Base-by-base conservation (phyloP, 768 basidiomycete genomes). In the Imleria badia region DNA sequence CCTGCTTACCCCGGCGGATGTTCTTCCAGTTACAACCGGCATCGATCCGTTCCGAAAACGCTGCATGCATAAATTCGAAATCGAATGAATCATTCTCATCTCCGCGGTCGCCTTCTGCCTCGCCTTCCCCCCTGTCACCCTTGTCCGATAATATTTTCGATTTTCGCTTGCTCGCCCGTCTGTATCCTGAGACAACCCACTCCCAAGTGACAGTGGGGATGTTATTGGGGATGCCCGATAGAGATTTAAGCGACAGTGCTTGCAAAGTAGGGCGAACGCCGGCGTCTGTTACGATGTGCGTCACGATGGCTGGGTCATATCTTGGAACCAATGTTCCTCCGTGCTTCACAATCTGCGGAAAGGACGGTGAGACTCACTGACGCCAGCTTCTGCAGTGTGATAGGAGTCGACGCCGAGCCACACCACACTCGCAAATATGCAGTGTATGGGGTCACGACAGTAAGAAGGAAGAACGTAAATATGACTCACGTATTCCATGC, bases 151-250 rank as follows among this genome's bases (percentile, higher is more conserved):
- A 39, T 53, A 15, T 23, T 19, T 58, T 45, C 42, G 51, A 49
- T 41, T 61, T 22, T 45, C 53, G 43, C 52, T 55, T 62, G 59
- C 59, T 51, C 56, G 48, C 56, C 40, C 58, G 64, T 33, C 66
- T 64, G 9, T 76, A 68, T 11, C 77, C 78, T 5, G 75, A 72
- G 4, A 76, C 55, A 10, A 86, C 73, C 86, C 86, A 89, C 14
- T 62, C 60, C 87, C 86, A 89, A 35, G 64, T 80, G 31, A 89
- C 78, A 12, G 82, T 83, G 11, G 85, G 83, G 12, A 89, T 84
- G 40, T 80, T 72, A n/a, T 75, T 66, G 5, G 89, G 87, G 41
- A 91, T 84, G 5, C 87, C 79, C 8, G 66, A 69, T 15, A 85
- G 66, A 6, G 55, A 68, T 60, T 76, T 81, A 20, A 86, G 62